These are phyloP conservation scores for Boeremia exigua DNA, from an alignment of 2,329 filamentous ascomycete species.

Conservation along the genomic window DNA sequence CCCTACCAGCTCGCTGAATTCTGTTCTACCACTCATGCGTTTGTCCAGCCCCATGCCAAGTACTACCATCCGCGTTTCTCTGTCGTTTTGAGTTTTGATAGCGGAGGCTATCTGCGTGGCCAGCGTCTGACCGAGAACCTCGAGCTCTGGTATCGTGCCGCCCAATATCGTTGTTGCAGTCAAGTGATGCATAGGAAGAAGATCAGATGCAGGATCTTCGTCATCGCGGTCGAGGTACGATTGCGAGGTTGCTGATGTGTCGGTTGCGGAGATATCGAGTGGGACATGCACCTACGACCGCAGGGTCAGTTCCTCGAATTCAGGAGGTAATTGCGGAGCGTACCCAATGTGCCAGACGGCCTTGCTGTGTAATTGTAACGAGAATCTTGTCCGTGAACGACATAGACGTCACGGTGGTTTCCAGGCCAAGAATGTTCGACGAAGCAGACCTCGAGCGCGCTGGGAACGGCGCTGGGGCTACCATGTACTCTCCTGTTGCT, in stretches of 20 bases:
- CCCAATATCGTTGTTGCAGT: conserved; percentile 88
- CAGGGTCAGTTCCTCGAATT: conserved; percentile 7
- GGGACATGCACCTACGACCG: conserved; percentile 75
- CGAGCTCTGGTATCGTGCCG: conserved; percentile 77
- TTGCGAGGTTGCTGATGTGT: conserved; percentile 62
- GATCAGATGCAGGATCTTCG: conserved; percentile 44
- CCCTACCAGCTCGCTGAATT: conserved; percentile 53
- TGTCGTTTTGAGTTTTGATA: conserved; percentile 72
- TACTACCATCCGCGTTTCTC: conserved; percentile 65
- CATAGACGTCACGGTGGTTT: conserved; percentile 75
- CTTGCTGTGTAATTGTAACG: conserved; percentile 85
- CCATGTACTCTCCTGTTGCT: conserved; percentile 24
- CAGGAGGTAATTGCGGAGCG: conserved; percentile 21
- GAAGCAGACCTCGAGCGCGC: conserved; percentile 62
- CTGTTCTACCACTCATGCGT: conserved; percentile 56
- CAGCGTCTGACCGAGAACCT: conserved; percentile 85
- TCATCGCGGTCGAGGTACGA: conserved; percentile 55
- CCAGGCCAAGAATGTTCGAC: conserved; percentile 69
- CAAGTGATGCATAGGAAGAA: conserved; percentile 80
- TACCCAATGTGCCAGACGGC: conserved; percentile 91
- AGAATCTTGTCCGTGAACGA: conserved; percentile 90
- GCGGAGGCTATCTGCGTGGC: conserved; percentile 87
- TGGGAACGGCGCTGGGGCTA: conserved; percentile 65
- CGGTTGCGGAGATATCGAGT: conserved; percentile 70
- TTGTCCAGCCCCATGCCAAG: conserved; percentile 64